Evolutionary conservation across 441 rosid species (phyloP).

Genomic region (Jatropha podagrica): DNA sequence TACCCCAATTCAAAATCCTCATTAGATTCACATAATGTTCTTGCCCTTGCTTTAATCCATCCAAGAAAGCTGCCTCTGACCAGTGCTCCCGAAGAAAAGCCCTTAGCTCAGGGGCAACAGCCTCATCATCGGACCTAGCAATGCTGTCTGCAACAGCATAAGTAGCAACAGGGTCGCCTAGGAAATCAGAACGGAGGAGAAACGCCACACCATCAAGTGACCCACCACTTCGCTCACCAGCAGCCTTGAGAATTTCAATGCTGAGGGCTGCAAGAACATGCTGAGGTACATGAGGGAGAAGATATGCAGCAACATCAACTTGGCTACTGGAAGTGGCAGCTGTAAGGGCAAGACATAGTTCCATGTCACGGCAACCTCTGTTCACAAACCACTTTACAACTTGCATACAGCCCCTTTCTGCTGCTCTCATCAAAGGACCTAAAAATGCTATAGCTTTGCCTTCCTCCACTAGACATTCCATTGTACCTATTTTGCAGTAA

Average conservation of each 20-base stretch:
- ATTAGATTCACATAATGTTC: conserved; percentile 60
- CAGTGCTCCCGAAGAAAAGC: conserved; percentile 75
- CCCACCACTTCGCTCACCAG: conserved; percentile 92
- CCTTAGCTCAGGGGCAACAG: conserved; percentile 68
- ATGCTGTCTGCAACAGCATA: conserved; percentile 81
- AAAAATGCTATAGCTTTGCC: conserved; percentile 85
- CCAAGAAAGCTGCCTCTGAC: conserved; percentile 72
- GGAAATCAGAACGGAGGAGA: conserved; percentile 78
- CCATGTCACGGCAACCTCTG: conserved; percentile 81
- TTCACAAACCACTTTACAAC: conserved; percentile 91
- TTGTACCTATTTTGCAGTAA: conserved; percentile 83
- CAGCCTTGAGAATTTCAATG: conserved; percentile 85
- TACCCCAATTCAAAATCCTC: conserved; percentile 65
- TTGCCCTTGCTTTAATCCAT: conserved; percentile 70
- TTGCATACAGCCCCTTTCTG: conserved; percentile 90
- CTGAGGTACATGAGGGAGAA: conserved; percentile 82
- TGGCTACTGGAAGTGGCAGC: conserved; percentile 91
- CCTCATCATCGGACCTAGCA: conserved; percentile 72
- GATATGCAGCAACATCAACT: conserved; percentile 71
- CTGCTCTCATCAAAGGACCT: conserved; percentile 93
- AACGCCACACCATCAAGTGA: conserved; percentile 85
- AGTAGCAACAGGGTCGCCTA: conserved; percentile 78
- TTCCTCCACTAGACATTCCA: conserved; percentile 96
- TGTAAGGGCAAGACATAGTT: conserved; percentile 84
- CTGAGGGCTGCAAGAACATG: conserved; percentile 82